Conservation (phyloP, 2,329 filamentous ascomycete genomes). For the Amphichorda felina region DNA sequence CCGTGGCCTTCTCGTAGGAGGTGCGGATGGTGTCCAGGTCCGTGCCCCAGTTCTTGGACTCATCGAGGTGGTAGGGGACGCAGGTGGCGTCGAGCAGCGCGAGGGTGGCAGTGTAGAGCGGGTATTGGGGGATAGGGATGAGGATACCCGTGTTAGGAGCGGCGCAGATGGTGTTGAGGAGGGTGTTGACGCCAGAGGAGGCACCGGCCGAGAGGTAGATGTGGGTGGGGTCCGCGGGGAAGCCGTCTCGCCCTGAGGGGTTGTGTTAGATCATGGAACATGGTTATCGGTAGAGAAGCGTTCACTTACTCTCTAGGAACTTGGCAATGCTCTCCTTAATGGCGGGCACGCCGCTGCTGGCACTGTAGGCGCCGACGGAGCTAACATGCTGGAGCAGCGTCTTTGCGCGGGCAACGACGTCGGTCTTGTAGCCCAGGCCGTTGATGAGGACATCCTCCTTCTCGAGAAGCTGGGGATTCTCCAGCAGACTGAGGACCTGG, state of each 20-base stretch:
- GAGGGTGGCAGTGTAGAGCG: slow-evolving; percentile 90
- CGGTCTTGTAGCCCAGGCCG: slow-evolving; percentile 73
- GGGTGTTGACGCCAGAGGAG: slow-evolving; percentile 87
- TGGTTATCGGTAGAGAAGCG: not conserved
- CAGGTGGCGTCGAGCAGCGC: slow-evolving; percentile 72
- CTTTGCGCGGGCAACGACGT: slow-evolving; percentile 77
- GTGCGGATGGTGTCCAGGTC: slow-evolving; percentile 66
- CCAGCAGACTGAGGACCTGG: slow-evolving; percentile 84
- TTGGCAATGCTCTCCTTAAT: slow-evolving; percentile 84
- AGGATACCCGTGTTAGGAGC: slow-evolving; percentile 69
- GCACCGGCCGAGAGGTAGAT: slow-evolving; percentile 90
- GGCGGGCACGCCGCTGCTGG: slow-evolving; percentile 75
- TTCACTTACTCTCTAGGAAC: slow-evolving; percentile 79
- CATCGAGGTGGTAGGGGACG: slow-evolving; percentile 91
- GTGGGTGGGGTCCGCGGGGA: slow-evolving; percentile 64
- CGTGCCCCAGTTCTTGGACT: slow-evolving; percentile 78
- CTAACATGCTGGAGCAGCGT: slow-evolving; percentile 72
- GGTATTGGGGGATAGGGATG: slow-evolving; percentile 94
- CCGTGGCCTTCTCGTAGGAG: slow-evolving; percentile 62
- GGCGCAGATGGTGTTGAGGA: slow-evolving; percentile 81
- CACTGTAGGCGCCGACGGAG: slow-evolving; percentile 92
- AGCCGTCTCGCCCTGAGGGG: slow-evolving; percentile 65
- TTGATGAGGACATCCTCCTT: slow-evolving; percentile 69
- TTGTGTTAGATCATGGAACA: not conserved
- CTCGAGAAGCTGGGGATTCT: slow-evolving; percentile 78